phyloP scores from a whole-genome alignment of 2,329 filamentous ascomycete species.

The Fusarium burgessii region DNA sequence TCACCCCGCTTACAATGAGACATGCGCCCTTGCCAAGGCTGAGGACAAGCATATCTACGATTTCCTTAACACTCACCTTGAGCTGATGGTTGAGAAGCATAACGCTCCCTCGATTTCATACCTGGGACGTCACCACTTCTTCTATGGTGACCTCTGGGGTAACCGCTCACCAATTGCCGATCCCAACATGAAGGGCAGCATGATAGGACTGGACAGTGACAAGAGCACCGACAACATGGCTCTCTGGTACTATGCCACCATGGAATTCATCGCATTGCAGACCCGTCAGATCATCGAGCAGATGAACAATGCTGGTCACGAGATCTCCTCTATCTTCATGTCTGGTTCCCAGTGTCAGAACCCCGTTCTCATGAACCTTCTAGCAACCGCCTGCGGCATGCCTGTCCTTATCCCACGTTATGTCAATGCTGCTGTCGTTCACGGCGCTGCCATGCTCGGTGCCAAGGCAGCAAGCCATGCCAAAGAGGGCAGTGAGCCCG shows the following conservation, averaged over 20 bases:
- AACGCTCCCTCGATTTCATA: slow-evolving; percentile 84
- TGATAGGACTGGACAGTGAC: slow-evolving; percentile 89
- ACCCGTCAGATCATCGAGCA: slow-evolving; percentile 94
- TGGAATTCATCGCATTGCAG: slow-evolving; percentile 98
- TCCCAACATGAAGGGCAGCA: slow-evolving; percentile 88
- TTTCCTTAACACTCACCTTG: slow-evolving; percentile 89
- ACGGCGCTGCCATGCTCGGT: slow-evolving; percentile 98
- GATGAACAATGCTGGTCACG: slow-evolving; percentile 92
- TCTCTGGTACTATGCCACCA: slow-evolving; percentile 92
- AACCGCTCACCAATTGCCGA: slow-evolving; percentile 96
- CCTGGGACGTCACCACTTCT: slow-evolving; percentile 94
- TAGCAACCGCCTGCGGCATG: slow-evolving; percentile 91
- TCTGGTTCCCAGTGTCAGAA: slow-evolving; percentile 98
- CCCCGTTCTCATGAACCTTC: slow-evolving; percentile 87
- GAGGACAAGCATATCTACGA: slow-evolving; percentile 93
- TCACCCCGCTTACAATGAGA: slow-evolving; percentile 88
- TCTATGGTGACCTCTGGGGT: slow-evolving; percentile 97
- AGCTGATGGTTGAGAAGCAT: slow-evolving; percentile 76
- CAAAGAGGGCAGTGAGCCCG: slow-evolving; percentile 75
- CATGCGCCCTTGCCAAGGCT: slow-evolving; percentile 80
- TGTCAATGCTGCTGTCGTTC: slow-evolving; percentile 93
- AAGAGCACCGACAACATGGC: slow-evolving; percentile 89
- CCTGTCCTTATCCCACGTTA: slow-evolving; percentile 94
- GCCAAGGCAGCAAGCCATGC: slow-evolving; percentile 94
- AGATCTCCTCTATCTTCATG: slow-evolving; percentile 96